Evolutionary conservation across 1,284 basidiomycete genomes (phyloP), one percentile per base, ranked within the genome.

Genomic region (Singerocomus inundabilis): DNA sequence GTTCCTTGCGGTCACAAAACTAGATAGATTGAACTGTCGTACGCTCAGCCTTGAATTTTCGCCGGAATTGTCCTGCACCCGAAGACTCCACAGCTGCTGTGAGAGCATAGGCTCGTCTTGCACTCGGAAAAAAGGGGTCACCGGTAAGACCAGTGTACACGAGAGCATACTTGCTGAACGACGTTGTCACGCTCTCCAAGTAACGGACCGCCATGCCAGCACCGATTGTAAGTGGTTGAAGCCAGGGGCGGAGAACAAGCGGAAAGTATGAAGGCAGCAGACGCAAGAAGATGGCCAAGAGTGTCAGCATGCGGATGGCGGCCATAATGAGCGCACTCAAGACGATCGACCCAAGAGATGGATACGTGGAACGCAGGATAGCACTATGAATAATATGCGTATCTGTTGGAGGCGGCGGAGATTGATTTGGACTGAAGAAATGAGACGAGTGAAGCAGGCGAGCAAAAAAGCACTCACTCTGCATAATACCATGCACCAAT

Each of bases 401-500:
- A 28, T 81, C 81, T 16, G 75, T 73, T 4, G 81, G 77, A 8
- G 74, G 76, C 11, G 78, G 80, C 12, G 70, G 73, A 0, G 74
- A 69, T 21, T 74, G 63, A 34, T 74, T 71, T 13, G 78, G 77
- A 42, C 85, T 87, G 53, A 18, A 51, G n/a, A 18, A 36, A 25
- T 4, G 26, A 26, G 15, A 37, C 37, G 29, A 35, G 16, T 48
- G 44, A 55, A 36, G 36, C 18, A 43, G 40, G 28, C 13, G 15
- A 26, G 5, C 8, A 38, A 33, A 37, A 21, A 12, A 1, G 18
- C 3, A 72, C 81, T 64, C 64, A 91, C 85, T 90, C 80, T 40
- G 88, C 79, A 62, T 93, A 96, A 66, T 96, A 97, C 93, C 93
- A 98, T 35, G 88, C 85, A 1, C 92, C 94, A 33, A 98, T 81